phyloP scores from a whole-genome alignment of 2,329 filamentous ascomycete genomes.

The Pestalotiopsis sp. region DNA sequence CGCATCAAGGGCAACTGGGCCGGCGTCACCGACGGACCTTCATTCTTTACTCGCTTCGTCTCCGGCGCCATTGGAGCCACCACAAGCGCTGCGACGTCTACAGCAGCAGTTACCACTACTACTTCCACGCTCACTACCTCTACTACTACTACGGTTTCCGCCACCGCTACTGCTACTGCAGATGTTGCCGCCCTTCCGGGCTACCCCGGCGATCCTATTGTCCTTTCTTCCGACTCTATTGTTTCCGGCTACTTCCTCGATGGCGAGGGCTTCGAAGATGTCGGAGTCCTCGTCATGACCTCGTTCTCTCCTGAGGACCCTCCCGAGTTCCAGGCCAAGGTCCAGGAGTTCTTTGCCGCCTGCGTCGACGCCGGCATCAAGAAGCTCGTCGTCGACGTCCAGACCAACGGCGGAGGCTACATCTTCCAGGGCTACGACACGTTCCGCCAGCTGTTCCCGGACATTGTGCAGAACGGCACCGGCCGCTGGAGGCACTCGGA shows the following conservation, averaged over 20 bases:
- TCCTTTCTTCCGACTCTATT: slow-evolving; percentile 28
- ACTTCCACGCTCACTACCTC: slow-evolving; percentile 8
- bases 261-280: slow-evolving; percentile 30
- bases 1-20: slow-evolving; percentile 35
- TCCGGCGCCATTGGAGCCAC: slow-evolving; percentile 19
- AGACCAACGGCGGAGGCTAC: slow-evolving; percentile 56
- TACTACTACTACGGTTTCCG: background rate
- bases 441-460: slow-evolving; percentile 56
- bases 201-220: slow-evolving; percentile 29
- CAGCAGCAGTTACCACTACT: slow-evolving; percentile 7
- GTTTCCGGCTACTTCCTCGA: slow-evolving; percentile 36
- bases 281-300: slow-evolving; percentile 30
- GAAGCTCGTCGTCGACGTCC: slow-evolving; percentile 57
- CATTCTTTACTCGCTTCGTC: slow-evolving; percentile 30
- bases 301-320: slow-evolving; percentile 29
- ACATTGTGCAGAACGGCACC: slow-evolving; percentile 41
- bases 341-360: slow-evolving; percentile 32
- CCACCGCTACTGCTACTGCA: slow-evolving; percentile 1
- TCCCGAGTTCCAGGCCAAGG: slow-evolving; percentile 32
- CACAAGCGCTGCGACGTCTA: slow-evolving; percentile 14
- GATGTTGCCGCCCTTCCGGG: slow-evolving; percentile 19
- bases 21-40: slow-evolving; percentile 31
- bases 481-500: slow-evolving; percentile 40
- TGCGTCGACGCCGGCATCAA: slow-evolving; percentile 50
- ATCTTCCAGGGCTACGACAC: slow-evolving; percentile 57